Evolutionary conservation across 208 protist species (phyloP).

Genomic region (Phytomonas sp.): DNA sequence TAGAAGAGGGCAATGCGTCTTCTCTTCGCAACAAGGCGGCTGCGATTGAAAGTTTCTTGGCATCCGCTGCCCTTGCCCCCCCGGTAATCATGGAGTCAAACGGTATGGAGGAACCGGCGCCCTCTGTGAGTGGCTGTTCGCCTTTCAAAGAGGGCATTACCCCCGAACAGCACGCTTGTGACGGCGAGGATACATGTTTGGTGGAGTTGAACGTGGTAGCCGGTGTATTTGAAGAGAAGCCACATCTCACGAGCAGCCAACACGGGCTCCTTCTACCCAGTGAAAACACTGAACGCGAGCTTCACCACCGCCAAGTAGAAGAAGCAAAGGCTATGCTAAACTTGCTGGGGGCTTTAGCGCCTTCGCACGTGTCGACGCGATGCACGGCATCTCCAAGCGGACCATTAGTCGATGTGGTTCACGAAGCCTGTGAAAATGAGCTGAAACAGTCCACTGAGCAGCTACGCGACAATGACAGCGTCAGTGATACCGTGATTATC

Average conservation of each 20-base stretch:
- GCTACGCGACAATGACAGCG: constrained; percentile 7
- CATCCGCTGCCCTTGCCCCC: constrained; percentile 27
- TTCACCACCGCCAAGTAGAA: constrained; percentile 36
- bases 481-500: constrained; percentile 31
- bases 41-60: constrained; percentile 53
- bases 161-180: not conserved
- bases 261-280: constrained; percentile 69
- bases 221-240: constrained; percentile 60
- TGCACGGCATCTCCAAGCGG: not conserved
- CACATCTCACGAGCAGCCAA: not conserved
- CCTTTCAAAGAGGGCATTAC: not conserved
- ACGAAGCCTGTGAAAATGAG: not conserved
- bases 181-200: constrained; percentile 9
- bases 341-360: constrained; percentile 49
- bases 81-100: constrained; percentile 48
- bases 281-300: constrained; percentile 21
- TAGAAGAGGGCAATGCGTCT: constrained; percentile 10
- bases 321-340: constrained; percentile 78
- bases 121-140: too few species aligned
- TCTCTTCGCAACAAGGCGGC: constrained; percentile 34
- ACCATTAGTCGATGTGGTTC: not conserved
- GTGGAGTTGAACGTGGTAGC: constrained; percentile 79
- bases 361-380: too few species aligned
- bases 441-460: constrained; percentile 3
- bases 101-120: constrained; percentile 3